Percentiles rank a stretch among this genome's conserved stretches.
phyloP scores from a whole-genome alignment of 139 green algal genomes.

The Edaphochlamys debaryana region DNA sequence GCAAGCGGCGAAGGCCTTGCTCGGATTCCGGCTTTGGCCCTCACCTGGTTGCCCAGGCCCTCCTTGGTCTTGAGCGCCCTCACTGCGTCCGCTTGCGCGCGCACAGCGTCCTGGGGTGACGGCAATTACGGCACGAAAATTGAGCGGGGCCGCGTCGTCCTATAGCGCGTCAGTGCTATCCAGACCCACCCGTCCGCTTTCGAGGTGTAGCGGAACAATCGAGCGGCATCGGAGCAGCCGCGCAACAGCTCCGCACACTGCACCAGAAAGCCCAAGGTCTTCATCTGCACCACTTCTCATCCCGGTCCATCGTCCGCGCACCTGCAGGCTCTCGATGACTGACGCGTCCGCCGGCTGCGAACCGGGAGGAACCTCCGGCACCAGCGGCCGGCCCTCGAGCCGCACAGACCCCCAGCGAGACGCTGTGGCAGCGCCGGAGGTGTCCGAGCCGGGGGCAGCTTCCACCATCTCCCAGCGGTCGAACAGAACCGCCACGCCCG shows the following conservation, averaged over 20 bases:
- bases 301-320: no score
- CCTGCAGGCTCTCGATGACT: not conserved
- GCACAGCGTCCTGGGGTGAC: no score
- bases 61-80: constrained; percentile 22
- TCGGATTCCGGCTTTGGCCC: not conserved
- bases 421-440: no score
- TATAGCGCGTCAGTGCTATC: no score
- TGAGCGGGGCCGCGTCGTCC: not conserved
- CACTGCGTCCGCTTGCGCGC: constrained; percentile 26
- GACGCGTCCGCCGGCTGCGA: not conserved
- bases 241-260: no score
- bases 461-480: constrained; percentile 26
- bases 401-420: not conserved
- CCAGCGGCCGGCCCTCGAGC: constrained; percentile 27
- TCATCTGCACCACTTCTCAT: no score
- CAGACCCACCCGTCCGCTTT: no score
- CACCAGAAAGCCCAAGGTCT: no score
- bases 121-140: no score
- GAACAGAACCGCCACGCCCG: constrained; percentile 18
- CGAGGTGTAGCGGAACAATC: no score
- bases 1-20: not conserved
- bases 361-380: constrained; percentile 10
- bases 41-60: constrained; percentile 22
- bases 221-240: no score
- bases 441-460: not conserved